Evolutionary conservation across 1,284 basidiomycete species (phyloP), one percentile per base, ranked within the genome.

Genomic region (Calocybe gambosa): DNA sequence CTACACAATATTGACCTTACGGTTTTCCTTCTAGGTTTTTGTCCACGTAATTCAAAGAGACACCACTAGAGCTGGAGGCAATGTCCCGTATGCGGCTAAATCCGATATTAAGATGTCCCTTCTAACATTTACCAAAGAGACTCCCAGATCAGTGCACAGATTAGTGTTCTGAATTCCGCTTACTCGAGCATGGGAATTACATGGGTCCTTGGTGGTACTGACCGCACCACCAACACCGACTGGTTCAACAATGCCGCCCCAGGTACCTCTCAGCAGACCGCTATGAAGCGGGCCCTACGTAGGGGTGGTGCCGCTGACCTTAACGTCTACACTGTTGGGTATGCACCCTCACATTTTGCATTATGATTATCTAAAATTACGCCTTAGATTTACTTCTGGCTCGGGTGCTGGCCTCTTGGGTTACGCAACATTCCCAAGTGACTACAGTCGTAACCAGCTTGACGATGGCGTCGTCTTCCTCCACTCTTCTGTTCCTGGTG

Each of bases 291-390:
- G 0, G 43, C 64, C 38, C 68, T 78, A 37, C 68, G 73, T 36
- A 50, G 63, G 42, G 76, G 77, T 35, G 66, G 62, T 19, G 64
- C 60, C 2, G 58, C 61, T 23, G 65, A 62, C 25, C 67, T 80
- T 48, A 80, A 79, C 54, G 64, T 79, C 33, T 79, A 78, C 65
- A 67, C 67, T 29, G 75, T 78, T 39, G 69, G 70, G 64, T 73
- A 54, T 18, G 60, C 35, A 15, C 20, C n/a, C 28, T 15, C 20
- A n/a, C 10, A 36, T 5, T 12, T 2, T 21, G 9, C n/a, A 21
- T 19, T 26, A 18, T n/a, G 28, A 12, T 42, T 47, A 10, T 1
- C 9, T 46, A 5, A 48, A 6, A 28, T 15, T n/a, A 15, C 1
- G 5, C 10, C 10, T 36, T 28, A 63, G 68, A 15, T 69, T 69